phyloP scores from a whole-genome alignment of 345 rosid genomes.

The Eucalyptus polyanthemos region DNA sequence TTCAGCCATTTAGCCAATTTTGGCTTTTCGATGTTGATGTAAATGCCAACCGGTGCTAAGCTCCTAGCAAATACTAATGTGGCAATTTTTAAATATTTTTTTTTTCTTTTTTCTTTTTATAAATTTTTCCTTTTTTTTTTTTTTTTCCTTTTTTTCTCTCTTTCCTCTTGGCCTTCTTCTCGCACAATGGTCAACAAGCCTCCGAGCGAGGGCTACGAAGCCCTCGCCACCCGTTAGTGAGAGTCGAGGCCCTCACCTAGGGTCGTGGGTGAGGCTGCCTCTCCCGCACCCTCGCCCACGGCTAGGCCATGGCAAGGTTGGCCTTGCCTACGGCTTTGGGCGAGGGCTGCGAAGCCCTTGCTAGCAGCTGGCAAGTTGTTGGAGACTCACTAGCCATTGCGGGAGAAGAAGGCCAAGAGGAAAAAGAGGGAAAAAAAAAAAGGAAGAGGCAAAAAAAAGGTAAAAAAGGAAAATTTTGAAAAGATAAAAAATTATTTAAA shows the following conservation, averaged over 20 bases:
- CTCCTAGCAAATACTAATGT: accelerated
- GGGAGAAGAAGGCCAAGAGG: no score
- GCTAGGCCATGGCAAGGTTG: no score
- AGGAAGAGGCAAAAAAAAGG: accelerated
- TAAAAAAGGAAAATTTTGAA: accelerated
- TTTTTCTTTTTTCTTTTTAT: no score
- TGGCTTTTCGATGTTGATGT: accelerated
- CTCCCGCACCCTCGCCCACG: accelerated
- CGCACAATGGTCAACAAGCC: accelerated
- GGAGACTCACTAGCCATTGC: accelerated
- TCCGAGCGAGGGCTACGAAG: accelerated
- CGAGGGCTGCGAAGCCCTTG: no score
- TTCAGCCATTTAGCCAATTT: no score
- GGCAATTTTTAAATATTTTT: no score
- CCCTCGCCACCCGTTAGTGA: accelerated
- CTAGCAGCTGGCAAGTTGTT: accelerated
- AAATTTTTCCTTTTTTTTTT: no score
- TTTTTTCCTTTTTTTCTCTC: no score
- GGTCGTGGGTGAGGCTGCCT: accelerated
- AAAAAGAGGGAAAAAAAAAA: accelerated
- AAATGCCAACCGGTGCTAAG: accelerated
- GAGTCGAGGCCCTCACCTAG: accelerated
- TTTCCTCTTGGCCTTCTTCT: no score
- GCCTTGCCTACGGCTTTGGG: accelerated
- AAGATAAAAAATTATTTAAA: no score